These are phyloP conservation scores for Mycena indigotica DNA, from an alignment of 768 basidiomycete genomes.

Conservation along the genomic window DNA sequence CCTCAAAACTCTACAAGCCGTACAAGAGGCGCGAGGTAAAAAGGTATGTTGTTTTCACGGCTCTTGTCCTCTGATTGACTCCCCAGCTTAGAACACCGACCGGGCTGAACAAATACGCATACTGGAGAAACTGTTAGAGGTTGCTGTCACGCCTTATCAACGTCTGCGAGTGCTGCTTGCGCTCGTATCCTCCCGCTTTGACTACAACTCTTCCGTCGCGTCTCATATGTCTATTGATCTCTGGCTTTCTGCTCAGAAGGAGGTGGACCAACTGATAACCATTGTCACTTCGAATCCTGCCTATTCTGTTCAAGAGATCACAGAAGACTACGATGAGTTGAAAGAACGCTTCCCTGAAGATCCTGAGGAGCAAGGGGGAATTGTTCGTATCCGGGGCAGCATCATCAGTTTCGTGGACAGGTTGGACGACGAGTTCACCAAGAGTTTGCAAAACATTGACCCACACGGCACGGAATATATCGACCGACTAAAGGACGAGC, in stretches of 20 bases:
- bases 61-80: conserved; percentile 8
- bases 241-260: conserved; percentile 84
- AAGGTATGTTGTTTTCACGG: conserved; percentile 60
- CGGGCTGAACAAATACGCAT: conserved; percentile 92
- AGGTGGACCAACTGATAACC: conserved; percentile 85
- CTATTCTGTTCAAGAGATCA: conserved; percentile 85
- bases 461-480: conserved; percentile 99
- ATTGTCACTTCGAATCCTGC: conserved; percentile 70
- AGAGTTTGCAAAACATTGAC: conserved; percentile 95
- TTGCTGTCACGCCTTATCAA: conserved; percentile 87
- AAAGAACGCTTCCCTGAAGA: conserved; percentile 72
- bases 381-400: conserved; percentile 90
- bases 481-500: conserved; percentile 94
- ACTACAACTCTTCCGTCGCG: conserved; percentile 88
- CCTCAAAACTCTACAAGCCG: conserved; percentile 87
- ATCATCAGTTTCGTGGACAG: conserved; percentile 96
- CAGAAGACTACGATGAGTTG: conserved; percentile 90
- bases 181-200: conserved; percentile 92
- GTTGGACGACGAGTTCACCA: conserved; percentile 97
- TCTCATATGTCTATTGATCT: conserved; percentile 91
- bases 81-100: conserved; percentile 82
- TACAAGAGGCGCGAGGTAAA: conserved; percentile 94
- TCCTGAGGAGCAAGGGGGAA: conserved; percentile 61
- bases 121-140: conserved; percentile 82
- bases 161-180: conserved; percentile 92